Base-by-base conservation (phyloP, 2,329 filamentous ascomycete species). In the Colletotrichum sp. region DNA sequence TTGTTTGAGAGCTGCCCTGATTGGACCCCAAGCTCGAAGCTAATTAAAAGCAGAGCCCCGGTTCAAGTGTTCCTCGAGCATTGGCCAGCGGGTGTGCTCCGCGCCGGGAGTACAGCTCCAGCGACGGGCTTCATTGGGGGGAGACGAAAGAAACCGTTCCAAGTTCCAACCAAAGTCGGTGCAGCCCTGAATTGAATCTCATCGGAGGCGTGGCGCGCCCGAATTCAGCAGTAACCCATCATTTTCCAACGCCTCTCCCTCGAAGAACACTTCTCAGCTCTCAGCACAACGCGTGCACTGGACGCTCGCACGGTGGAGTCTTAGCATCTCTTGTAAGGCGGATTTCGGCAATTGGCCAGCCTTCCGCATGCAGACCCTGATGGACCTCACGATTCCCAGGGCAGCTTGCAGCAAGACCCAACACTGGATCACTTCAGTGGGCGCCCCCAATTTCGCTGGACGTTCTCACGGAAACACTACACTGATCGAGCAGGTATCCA, bases 261-360 rank as follows among this genome's bases (percentile, higher is more conserved):
- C 15, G 36, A 64, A 64, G 28, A 64, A 32, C 60, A n/a, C 55
- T 64, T 26, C 39, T 34, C n/a, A 52, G 44, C 44, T 34, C 34
- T 26, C 18, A 32, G 24, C 32, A 30, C 18, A 5, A 44, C 36
- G 30, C n/a, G 30, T 71, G 57, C 67, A 52, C 7, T 55, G 30
- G 52, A 28, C 44, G 44, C 28, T 63, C 26, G 28, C 52, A 26
- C 62, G 62, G 72, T 52, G 62, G 62, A 32, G 52, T 18, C 69
- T 59, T 63, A 60, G 39, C 13, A 70, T n/a, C 64, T 64, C 39
- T 68, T 66, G 49, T 63, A 21, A 72, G 69, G 60, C 44, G 67
- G 65, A 72, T 71, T 52, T 65, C 72, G 72, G 72, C 72, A 77
- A 76, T 69, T 77, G 63, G 72, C 65, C 72, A 69, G 68, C 75